Base-by-base conservation (phyloP, 176 grass and related monocot genomes). In the Metroxylon sagu region DNA sequence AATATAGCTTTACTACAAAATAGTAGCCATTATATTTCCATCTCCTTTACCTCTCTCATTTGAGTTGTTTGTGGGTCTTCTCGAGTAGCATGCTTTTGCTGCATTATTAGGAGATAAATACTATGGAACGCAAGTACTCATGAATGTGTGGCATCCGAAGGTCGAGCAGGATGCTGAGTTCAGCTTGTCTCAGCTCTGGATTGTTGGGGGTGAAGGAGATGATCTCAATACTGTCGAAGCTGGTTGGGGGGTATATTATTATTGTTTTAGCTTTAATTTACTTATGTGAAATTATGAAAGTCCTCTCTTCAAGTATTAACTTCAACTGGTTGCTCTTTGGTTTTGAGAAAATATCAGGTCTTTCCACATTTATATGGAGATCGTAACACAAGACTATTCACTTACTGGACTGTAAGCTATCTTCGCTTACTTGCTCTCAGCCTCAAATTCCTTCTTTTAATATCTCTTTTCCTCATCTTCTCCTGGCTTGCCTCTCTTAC, bases 351-450 rank as follows among this genome's bases (percentile, higher is more conserved):
- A 21, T 23, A 31, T 85, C 81, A 97, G 93, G 93, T 97, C 65
- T 88, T 83, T 17, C 92, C 92, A 0, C 84, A 85, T 78, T 78
- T 97, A 18, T 97, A 91, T 27, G 93, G 87, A 23, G 93, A 97
- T 69, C 91, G 88, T 62, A 88, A 83, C 60, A 97, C 93, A 17
- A 85, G 87, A 70, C 81, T 97, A 50, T 97, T 97, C 73, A 97
- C 81, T 19, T 97, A 88, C 62, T 91, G 93, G 93, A 97, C 93
- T 3, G 93, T 97, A 76, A 80, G 92, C 77, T 12, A 43, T 56
- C 21, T 56, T 56, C 14, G 2, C 35, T 14, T 43, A 7, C 0
- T 39, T 39, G 7, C 5, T 14, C 35, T 43, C 10, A 2, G 10
- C 35, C 2, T 3, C 35, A 12, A 10, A 0, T 2, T 35, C 0